Conservation (phyloP, 225 moss, liverwort and hornwort species). For the Climacium dendroides region DNA sequence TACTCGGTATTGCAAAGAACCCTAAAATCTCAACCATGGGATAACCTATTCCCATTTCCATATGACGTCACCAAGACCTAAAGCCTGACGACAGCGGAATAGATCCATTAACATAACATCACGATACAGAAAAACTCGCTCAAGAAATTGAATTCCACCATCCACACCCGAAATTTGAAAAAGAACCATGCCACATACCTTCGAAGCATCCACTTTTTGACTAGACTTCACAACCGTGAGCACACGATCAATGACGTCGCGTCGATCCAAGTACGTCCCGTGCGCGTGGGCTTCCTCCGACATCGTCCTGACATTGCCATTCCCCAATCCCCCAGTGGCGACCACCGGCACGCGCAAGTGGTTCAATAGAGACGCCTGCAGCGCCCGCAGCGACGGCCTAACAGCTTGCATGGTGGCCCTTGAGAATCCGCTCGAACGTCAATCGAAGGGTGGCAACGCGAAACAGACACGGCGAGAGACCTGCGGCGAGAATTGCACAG, state of each 20-base stretch:
- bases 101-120: neutral
- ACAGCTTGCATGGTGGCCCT: conserved; percentile 16
- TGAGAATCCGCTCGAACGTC: neutral
- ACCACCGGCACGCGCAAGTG: conserved; percentile 41
- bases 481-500: neutral
- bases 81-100: neutral
- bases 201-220: conserved; percentile 70
- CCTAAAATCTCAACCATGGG: neutral
- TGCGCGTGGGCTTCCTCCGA: conserved; percentile 59
- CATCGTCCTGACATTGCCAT: conserved; percentile 8
- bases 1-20: neutral
- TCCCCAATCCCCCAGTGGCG: neutral
- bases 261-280: conserved; percentile 55
- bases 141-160: neutral
- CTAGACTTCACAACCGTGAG: conserved; percentile 60
- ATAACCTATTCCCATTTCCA: neutral
- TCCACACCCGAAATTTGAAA: neutral
- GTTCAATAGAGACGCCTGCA: conserved; percentile 38
- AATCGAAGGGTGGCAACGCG: neutral
- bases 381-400: conserved; percentile 28
- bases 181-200: conserved; percentile 16
- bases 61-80: neutral
- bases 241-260: conserved; percentile 64
- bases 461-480: neutral
- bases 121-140: neutral